Evolutionary conservation across 139 green algal species (phyloP).

Genomic region (Haematococcus lacustris): DNA sequence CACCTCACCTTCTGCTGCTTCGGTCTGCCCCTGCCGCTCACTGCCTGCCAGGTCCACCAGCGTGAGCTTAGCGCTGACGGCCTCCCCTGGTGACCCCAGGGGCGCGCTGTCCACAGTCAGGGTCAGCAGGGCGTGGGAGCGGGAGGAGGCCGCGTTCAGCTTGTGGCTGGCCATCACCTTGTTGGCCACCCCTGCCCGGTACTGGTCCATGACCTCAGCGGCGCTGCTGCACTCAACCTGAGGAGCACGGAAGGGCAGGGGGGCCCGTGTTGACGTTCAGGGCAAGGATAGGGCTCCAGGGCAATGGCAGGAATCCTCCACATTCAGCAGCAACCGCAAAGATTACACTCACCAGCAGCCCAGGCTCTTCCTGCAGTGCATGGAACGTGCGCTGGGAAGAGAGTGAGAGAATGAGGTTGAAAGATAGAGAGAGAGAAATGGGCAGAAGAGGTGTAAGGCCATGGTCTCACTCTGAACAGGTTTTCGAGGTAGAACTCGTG

Average conservation of each 20-base stretch:
- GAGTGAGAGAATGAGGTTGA: not conserved
- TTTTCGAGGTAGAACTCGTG: slow-evolving; percentile 54
- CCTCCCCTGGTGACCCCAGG: slow-evolving; percentile 12
- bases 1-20: slow-evolving; percentile 19
- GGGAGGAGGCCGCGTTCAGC: slow-evolving; percentile 42
- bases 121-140: slow-evolving; percentile 48
- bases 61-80: slow-evolving; percentile 20
- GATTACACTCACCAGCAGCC: not conserved
- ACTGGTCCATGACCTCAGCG: slow-evolving; percentile 23
- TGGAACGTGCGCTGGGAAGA: not conserved
- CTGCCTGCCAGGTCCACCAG: slow-evolving; percentile 54
- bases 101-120: slow-evolving; percentile 30
- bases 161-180: slow-evolving; percentile 43
- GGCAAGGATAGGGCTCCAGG: not conserved
- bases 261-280: not conserved
- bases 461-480: slow-evolving; percentile 30
- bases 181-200: slow-evolving; percentile 26
- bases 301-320: not conserved
- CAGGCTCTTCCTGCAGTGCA: not conserved
- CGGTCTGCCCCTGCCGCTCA: slow-evolving; percentile 26
- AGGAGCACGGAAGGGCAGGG: not conserved
- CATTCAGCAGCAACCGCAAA: not conserved
- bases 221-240: slow-evolving; percentile 10
- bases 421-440: not conserved
- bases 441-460: not conserved